Conservation (phyloP, 2,329 filamentous ascomycete genomes). For the Fusarium citri region DNA sequence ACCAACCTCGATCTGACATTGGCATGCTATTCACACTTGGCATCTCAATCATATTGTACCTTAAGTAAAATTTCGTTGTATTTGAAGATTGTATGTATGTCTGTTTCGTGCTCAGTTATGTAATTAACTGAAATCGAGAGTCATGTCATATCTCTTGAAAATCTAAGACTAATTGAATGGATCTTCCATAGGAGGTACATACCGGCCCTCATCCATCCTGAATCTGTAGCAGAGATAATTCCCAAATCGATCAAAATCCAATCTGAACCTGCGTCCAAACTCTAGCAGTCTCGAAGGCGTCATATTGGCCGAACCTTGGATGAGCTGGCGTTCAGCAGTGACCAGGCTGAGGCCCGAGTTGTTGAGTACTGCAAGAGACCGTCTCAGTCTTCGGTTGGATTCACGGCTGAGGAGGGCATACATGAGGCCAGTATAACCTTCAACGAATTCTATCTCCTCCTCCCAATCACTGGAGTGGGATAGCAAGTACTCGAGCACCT, state of each 20-base stretch:
- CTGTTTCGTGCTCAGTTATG: not conserved
- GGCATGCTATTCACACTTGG: not conserved
- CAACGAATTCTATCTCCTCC: not conserved
- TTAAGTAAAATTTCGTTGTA: not conserved
- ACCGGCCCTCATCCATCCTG: not conserved
- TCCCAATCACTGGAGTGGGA: not conserved
- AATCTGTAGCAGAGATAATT: not conserved
- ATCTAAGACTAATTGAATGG: not conserved
- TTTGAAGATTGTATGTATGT: not conserved
- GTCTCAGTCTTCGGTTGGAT: not conserved
- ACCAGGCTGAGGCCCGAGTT: not conserved
- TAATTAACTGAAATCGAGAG: not conserved
- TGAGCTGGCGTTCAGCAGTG: constrained; percentile 2
- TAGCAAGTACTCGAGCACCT: not conserved
- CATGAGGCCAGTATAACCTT: not conserved
- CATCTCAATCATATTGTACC: not conserved
- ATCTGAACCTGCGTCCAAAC: not conserved
- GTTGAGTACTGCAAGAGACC: not conserved
- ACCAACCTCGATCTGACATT: not conserved
- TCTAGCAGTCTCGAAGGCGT: not conserved
- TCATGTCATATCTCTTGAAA: not conserved
- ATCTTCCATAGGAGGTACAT: not conserved
- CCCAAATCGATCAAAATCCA: not conserved
- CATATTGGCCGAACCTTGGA: not conserved
- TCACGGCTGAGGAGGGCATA: not conserved